Conservation (phyloP, 495 filamentous ascomycete genomes). For the Neurospora discreta region DNA sequence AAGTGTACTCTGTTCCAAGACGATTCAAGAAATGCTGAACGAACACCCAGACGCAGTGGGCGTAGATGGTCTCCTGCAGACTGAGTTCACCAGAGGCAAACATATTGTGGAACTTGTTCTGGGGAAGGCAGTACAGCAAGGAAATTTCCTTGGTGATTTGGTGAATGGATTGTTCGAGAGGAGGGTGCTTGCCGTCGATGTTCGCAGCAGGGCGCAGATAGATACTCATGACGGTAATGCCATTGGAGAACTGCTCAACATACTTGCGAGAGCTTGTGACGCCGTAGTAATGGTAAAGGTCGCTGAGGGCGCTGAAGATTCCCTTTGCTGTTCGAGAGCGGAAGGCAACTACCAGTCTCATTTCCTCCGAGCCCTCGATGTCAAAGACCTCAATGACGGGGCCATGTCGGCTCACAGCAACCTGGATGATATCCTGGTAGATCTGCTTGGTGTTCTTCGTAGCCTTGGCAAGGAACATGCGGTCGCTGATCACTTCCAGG, state of each 20-base stretch:
- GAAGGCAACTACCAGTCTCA: constrained; percentile 87
- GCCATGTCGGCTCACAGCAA: constrained; percentile 70
- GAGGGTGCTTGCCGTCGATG: constrained; percentile 34
- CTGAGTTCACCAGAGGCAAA: constrained; percentile 84
- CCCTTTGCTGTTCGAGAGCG: constrained; percentile 85
- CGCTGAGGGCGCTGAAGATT: constrained; percentile 87
- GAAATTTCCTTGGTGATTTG: constrained; percentile 99
- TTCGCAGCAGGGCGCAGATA: constrained; percentile 67
- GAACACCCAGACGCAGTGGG: constrained; percentile 94
- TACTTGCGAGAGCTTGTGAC: constrained; percentile 95
- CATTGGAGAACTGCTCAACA: constrained; percentile 97
- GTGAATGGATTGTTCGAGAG: constrained; percentile 87
- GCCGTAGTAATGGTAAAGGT: constrained; percentile 97
- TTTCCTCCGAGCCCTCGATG: constrained; percentile 81
- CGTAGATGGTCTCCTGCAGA: constrained; percentile 93
- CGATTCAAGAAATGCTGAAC: constrained; percentile 96
- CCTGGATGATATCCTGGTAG: constrained; percentile 83
- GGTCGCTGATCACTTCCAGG: constrained; percentile 84
- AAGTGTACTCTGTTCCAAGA: constrained; percentile 82
- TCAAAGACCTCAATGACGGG: constrained; percentile 98
- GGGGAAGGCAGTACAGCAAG: constrained; percentile 92
- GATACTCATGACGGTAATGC: constrained; percentile 89
- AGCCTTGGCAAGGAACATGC: constrained; percentile 87
- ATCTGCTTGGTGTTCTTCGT: constrained; percentile 90
- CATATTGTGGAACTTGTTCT: constrained; percentile 84